Conservation (phyloP, 495 filamentous ascomycete genomes). For the Aspergillus campestris region DNA sequence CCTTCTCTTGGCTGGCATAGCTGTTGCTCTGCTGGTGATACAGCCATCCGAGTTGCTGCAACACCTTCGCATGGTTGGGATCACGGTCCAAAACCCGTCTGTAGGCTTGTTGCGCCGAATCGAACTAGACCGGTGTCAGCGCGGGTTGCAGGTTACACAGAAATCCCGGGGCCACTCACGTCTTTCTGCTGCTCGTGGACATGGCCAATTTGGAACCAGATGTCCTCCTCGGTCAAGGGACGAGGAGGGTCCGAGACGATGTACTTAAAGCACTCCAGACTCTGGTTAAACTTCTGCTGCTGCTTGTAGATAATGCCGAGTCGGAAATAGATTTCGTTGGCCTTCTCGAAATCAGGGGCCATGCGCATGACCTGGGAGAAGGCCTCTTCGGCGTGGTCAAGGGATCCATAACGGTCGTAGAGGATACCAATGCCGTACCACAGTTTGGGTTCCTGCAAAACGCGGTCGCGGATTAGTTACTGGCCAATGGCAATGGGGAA, state of each 20-base stretch:
- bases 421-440: conserved; percentile 99
- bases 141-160: not conserved
- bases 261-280: conserved; percentile 97
- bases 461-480: conserved; percentile 1
- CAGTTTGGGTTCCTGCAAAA: conserved; percentile 79
- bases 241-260: conserved; percentile 90
- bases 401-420: conserved; percentile 93
- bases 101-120: conserved; percentile 85
- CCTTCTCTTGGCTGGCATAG: conserved; percentile 85
- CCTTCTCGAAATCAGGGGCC: conserved; percentile 97
- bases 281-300: conserved; percentile 87
- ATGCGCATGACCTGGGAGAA: conserved; percentile 99
- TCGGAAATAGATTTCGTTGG: conserved; percentile 98
- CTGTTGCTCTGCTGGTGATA: conserved; percentile 90
- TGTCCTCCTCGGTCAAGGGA: conserved; percentile 93
- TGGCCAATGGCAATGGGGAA: not conserved
- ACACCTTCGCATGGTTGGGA: conserved; percentile 93
- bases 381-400: conserved; percentile 96
- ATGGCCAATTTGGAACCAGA: conserved; percentile 99
- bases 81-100: conserved; percentile 88
- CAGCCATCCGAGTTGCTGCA: conserved; percentile 97
- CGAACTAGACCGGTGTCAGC: conserved; percentile 56
- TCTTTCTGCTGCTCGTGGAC: conserved; percentile 99
- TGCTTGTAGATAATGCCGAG: conserved; percentile 99
- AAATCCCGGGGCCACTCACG: conserved; percentile 45